Evolutionary conservation across 1,284 basidiomycete species (phyloP), one percentile per base, ranked within the genome.

Genomic region (Puccinia horiana): DNA sequence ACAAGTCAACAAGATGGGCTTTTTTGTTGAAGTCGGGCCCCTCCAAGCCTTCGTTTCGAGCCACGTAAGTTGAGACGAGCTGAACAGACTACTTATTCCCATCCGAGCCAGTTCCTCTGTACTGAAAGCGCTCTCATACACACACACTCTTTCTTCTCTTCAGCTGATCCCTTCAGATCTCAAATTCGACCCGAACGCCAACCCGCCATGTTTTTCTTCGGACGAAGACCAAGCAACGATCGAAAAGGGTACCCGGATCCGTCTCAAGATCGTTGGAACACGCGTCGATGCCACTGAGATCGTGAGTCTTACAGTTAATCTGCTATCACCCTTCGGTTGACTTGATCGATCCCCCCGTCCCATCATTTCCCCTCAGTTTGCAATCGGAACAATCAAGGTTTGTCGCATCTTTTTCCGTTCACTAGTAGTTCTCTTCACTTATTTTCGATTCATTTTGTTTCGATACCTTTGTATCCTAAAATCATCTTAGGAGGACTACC

Each of bases 1-100:
- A 84, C 96, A 94, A 84, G 97, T 99, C 58, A 97, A 93, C 88
- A 98, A 98, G 95, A 98, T 98, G 95, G 96, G 96, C 8, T 97
- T 98, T 88, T 98, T 98, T 85, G 95, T 94, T 74, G 94, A 96
- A 84, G 95, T 96, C 76, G 97, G 97, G 56, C 97, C 96, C 23
- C 87, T 97, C 84, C 91, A 92, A 61, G 94, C 95, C 76, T 97
- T 97, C 86, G 93, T 98, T 32, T 96, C 95, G 26, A 93, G 94
- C 84, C 96, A 98, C 89, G 94, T 97, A 84, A 86, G 92, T 86
- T 86, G 86, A n/a, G n/a, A n/a, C n/a, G n/a, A n/a, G n/a, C n/a
- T n/a, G n/a, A n/a, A 86, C 86, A 85, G 16, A 70, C 11, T 52
- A 2, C 20, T 26, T 65, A 8, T 26, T 14, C 5, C 26, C 29